Conservation (phyloP, 2,329 filamentous ascomycete species). For the Fusarium penzigii region DNA sequence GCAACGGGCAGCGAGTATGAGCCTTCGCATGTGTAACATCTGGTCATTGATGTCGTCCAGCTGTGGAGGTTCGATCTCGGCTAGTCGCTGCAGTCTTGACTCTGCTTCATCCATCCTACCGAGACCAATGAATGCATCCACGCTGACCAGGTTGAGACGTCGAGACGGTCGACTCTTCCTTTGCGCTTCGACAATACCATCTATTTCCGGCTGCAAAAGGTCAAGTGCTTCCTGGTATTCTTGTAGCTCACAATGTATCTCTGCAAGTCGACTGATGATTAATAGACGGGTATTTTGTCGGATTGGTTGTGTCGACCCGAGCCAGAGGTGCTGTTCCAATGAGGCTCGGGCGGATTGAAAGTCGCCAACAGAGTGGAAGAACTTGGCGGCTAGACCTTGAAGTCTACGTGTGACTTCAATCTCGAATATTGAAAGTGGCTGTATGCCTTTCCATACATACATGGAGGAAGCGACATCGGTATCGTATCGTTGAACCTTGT, state of each 20-base stretch:
- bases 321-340: slow-evolving; percentile 32
- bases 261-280: slow-evolving; percentile 29
- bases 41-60: slow-evolving; percentile 35
- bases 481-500: slow-evolving; percentile 36
- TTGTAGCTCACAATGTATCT: slow-evolving; percentile 32
- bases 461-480: slow-evolving; percentile 30
- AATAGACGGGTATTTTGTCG: slow-evolving; percentile 28
- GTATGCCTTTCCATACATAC: slow-evolving; percentile 32
- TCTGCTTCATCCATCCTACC: slow-evolving; percentile 14
- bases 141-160: slow-evolving; percentile 26
- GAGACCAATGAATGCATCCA: slow-evolving; percentile 28
- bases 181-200: slow-evolving; percentile 1
- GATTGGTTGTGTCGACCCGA: slow-evolving; percentile 27
- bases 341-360: slow-evolving; percentile 31
- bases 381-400: slow-evolving; percentile 34
- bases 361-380: slow-evolving; percentile 36
- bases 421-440: slow-evolving; percentile 33
- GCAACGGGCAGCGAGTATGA: slow-evolving; percentile 28
- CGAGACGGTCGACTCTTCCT: slow-evolving; percentile 24
- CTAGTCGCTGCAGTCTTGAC: slow-evolving; percentile 13
- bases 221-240: slow-evolving; percentile 24
- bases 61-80: slow-evolving; percentile 18
- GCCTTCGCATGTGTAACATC: slow-evolving; percentile 31
- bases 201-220: slow-evolving; percentile 26
- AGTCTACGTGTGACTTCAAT: slow-evolving; percentile 36